Percentiles rank a stretch among this genome's conserved stretches.
These are phyloP conservation scores for Ceratocystis cacaofunesta DNA, from an alignment of 2,329 filamentous ascomycete genomes.

Conservation along the genomic window DNA sequence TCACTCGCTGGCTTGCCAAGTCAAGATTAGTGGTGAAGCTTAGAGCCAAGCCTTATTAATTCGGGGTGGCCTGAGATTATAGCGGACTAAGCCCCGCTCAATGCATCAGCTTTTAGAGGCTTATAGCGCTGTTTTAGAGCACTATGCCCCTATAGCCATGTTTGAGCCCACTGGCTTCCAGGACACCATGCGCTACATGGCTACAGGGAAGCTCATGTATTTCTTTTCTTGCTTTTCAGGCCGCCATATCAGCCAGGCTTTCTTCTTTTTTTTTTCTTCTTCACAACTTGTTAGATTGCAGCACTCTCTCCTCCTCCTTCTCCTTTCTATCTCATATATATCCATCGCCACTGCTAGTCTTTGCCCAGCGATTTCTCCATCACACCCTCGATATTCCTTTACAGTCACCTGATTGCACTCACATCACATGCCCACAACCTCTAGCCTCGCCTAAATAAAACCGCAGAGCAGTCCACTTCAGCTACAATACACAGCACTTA, in stretches of 20 bases:
- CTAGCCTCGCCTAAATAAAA: neutral
- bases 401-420: neutral
- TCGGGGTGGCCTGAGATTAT: neutral
- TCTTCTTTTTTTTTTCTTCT: neutral
- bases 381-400: neutral
- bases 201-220: neutral
- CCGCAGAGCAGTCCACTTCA: neutral
- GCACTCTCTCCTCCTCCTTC: neutral
- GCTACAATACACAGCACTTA: neutral
- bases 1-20: neutral
- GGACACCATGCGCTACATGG: neutral
- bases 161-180: neutral
- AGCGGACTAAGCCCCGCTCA: neutral
- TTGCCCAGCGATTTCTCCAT: neutral
- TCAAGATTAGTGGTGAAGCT: neutral
- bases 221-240: neutral
- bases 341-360: neutral
- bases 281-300: neutral
- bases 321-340: neutral
- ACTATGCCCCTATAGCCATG: neutral
- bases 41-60: neutral
- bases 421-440: neutral
- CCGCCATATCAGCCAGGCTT: neutral
- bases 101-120: neutral
- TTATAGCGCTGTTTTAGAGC: neutral